These are phyloP conservation scores for Mucor plumbeus DNA, from an alignment of 371 early-diverging fungal species.

Conservation along the genomic window DNA sequence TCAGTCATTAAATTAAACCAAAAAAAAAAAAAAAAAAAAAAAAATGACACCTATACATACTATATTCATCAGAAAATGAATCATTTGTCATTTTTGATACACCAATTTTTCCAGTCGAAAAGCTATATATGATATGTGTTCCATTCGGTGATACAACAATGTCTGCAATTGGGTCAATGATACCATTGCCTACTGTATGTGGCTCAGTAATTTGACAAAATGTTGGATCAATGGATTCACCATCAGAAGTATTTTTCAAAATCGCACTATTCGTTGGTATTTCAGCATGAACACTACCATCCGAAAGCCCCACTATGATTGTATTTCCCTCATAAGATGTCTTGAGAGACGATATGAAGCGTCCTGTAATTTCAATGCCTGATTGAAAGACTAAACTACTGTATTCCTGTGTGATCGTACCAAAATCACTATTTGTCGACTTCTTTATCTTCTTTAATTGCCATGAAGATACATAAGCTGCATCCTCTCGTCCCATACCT, in stretches of 20 bases:
- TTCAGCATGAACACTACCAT: conserved; percentile 48
- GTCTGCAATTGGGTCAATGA: conserved; percentile 37
- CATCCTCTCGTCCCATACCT: conserved; percentile 21
- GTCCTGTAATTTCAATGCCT: conserved; percentile 19
- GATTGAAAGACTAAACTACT: conserved; percentile 16
- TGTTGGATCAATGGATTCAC: conserved; percentile 13
- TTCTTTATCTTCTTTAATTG: conserved; percentile 21
- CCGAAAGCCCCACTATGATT: conserved; percentile 44
- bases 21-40: too few relatives aligned
- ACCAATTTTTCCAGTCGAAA: conserved; percentile 36
- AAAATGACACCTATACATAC: conserved; percentile 6
- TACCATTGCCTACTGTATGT: conserved; percentile 1
- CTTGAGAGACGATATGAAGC: conserved; percentile 40
- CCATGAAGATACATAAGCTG: conserved; percentile 26
- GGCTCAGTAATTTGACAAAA: conserved; percentile 34
- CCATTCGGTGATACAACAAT: conserved; percentile 45
- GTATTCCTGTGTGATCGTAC: conserved; percentile 4
- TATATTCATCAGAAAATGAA: conserved; percentile 6
- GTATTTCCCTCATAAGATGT: conserved; percentile 15
- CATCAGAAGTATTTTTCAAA: not conserved
- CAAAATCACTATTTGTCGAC: conserved; percentile 18
- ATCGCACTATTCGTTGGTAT: conserved; percentile 11
- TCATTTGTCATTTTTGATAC: conserved; percentile 35
- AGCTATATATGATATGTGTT: conserved; percentile 44
- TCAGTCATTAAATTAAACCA: not conserved